A percentile compares a stretch with the other conserved stretches of the same genome.
Evolutionary conservation across 257 asterid genomes (phyloP).

Genomic region (Handroanthus guayacan): DNA sequence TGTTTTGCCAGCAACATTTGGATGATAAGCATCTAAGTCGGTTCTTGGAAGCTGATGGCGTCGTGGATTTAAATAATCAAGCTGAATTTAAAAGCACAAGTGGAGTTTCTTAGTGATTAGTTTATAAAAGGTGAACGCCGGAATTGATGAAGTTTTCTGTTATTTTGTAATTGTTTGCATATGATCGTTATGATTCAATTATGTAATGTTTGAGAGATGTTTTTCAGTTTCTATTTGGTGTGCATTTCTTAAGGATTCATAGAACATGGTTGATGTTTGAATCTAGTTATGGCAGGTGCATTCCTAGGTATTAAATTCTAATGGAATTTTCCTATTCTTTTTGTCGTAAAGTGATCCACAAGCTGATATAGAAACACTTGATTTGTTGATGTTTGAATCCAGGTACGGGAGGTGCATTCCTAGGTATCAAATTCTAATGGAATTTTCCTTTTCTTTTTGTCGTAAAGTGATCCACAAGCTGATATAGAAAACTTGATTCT

Average conservation of each 20-base stretch:
- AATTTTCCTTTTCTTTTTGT: neutral
- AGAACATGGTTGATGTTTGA: conserved; percentile 1
- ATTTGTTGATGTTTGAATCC: conserved; percentile 18
- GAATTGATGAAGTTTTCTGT: neutral
- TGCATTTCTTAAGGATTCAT: conserved; percentile 2
- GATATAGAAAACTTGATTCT: conserved; percentile 21
- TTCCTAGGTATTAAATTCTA: conserved; percentile 13
- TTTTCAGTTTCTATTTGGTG: conserved; percentile 3
- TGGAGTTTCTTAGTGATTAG: conserved; percentile 44
- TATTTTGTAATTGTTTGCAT: conserved; percentile 1
- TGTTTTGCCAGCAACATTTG: conserved; percentile 70
- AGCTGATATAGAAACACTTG: conserved; percentile 21
- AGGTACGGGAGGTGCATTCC: conserved; percentile 6
- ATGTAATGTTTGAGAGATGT: conserved; percentile 28
- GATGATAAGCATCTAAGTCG: conserved; percentile 87
- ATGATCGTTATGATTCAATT: too few species aligned
- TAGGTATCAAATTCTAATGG: conserved; percentile 20
- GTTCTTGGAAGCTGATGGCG: conserved; percentile 78
- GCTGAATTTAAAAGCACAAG: conserved; percentile 43
- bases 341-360: neutral
- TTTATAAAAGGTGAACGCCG: conserved; percentile 36
- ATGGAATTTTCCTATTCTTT: neutral
- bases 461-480: neutral
- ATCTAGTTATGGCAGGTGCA: neutral
- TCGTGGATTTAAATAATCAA: conserved; percentile 51